These are phyloP conservation scores for Candida pseudofarinosa DNA, from an alignment of 805 yeast species.

Conservation along the genomic window DNA sequence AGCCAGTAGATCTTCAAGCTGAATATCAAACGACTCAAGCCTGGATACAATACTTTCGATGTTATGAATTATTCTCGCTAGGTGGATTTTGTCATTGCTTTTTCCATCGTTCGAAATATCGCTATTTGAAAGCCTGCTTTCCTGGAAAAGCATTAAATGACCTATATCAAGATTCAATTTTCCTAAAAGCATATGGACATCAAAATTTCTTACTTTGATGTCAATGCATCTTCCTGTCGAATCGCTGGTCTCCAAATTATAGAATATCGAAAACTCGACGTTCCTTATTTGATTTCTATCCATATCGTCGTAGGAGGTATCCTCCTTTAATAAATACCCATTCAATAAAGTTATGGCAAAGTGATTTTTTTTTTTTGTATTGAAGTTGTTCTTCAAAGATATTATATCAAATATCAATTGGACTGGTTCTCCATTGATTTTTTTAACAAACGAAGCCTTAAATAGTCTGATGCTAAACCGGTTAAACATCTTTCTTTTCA, in stretches of 20 bases:
- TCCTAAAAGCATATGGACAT: conserved; percentile 5
- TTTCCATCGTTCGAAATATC: too few relatives aligned
- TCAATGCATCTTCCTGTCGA: conserved; percentile 5
- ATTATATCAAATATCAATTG: conserved; percentile 19
- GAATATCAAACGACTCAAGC: conserved; percentile 11
- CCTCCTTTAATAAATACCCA: conserved; percentile 17
- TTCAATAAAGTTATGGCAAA: conserved; percentile 15
- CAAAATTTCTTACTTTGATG: conserved; percentile 12
- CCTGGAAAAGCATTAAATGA: too few relatives aligned
- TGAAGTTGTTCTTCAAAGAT: conserved; percentile 14
- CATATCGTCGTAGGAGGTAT: conserved; percentile 7
- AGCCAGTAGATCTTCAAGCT: conserved; percentile 24
- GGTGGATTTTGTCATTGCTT: too few relatives aligned
- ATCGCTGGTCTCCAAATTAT: conserved; percentile 19
- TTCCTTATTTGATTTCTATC: conserved; percentile 17
- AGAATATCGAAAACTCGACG: conserved; percentile 18
- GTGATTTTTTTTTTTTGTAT: conserved; percentile 12
- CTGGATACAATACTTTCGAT: conserved; percentile 8
- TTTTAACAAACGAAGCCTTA: conserved; percentile 10
- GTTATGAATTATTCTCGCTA: too few relatives aligned
- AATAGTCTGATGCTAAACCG: conserved; percentile 22
- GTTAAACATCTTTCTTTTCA: conserved; percentile 18
- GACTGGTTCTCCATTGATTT: conserved; percentile 10
- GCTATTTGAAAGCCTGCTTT: too few relatives aligned
- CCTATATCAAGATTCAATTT: not conserved